Conservation (phyloP, 2,329 filamentous ascomycete species). For the Pochonia chlamydosporia region DNA sequence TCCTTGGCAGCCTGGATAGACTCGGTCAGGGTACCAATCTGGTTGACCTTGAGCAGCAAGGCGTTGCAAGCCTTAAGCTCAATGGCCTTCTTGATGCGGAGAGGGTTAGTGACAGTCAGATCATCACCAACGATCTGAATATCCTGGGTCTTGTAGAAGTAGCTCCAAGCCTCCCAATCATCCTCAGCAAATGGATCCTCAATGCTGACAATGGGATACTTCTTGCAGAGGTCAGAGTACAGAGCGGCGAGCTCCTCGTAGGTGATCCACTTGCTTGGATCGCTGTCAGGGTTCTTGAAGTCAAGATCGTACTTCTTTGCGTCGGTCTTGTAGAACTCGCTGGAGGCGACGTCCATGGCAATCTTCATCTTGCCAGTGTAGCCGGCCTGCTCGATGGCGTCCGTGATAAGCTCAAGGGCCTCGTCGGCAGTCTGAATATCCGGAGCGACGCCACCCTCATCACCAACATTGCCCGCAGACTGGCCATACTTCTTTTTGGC, state of each 20-base stretch:
- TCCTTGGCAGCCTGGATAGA: constrained; percentile 99
- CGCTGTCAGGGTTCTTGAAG: constrained; percentile 99
- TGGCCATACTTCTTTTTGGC: constrained; percentile 99
- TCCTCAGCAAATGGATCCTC: constrained; percentile 99
- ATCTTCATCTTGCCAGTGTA: constrained; percentile 97
- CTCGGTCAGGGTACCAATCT: constrained; percentile 98
- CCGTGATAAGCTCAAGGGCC: constrained; percentile 92
- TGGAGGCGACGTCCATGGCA: constrained; percentile 98
- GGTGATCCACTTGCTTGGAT: constrained; percentile 94
- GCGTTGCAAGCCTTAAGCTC: constrained; percentile 98
- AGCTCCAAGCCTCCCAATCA: constrained; percentile 99
- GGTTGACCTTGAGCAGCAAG: constrained; percentile 98
- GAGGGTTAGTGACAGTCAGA: constrained; percentile 97
- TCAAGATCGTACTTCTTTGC: constrained; percentile 99
- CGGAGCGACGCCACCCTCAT: constrained; percentile 98
- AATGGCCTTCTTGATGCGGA: constrained; percentile 99
- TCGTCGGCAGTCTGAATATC: constrained; percentile 97
- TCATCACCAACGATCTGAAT: constrained; percentile 99
- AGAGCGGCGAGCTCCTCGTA: constrained; percentile 94
- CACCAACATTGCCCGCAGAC: constrained; percentile 97
- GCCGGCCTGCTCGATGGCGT: constrained; percentile 88
- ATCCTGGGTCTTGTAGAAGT: constrained; percentile 99
- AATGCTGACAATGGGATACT: constrained; percentile 98
- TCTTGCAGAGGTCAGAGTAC: constrained; percentile 81
- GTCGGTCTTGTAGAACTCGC: constrained; percentile 97